Evolutionary conservation across 306 rosid species (phyloP).

Genomic region (Lithocarpus polystachyus): DNA sequence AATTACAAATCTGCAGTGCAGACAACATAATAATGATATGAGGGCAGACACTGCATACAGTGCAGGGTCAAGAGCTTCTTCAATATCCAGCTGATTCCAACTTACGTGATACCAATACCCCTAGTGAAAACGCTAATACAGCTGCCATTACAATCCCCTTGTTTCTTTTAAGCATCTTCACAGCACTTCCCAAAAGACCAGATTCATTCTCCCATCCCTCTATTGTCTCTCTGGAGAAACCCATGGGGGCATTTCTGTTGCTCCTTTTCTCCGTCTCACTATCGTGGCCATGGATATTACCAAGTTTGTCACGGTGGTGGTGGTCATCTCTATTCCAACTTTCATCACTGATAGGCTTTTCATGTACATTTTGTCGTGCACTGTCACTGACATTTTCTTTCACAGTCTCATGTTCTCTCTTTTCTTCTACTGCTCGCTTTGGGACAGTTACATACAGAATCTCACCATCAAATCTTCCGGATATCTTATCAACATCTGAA

Average conservation of each 20-base stretch:
- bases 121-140: constrained; percentile 57
- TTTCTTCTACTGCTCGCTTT: constrained; percentile 24
- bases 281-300: not conserved
- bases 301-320: constrained; percentile 5
- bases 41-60: constrained; percentile 18
- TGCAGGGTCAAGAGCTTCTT: constrained; percentile 8
- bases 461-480: constrained; percentile 50
- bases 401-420: constrained; percentile 23
- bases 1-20: not conserved
- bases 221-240: constrained; percentile 25
- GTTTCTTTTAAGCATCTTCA: constrained; percentile 35
- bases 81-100: constrained; percentile 22
- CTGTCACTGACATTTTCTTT: constrained; percentile 12
- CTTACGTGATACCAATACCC: constrained; percentile 38
- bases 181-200: constrained; percentile 23
- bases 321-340: not conserved
- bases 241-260: not conserved
- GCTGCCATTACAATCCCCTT: constrained; percentile 54
- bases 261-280: constrained; percentile 14
- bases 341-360: not conserved
- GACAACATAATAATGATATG: not conserved
- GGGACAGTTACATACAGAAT: constrained; percentile 60
- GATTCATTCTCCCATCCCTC: constrained; percentile 46
- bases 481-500: constrained; percentile 39
- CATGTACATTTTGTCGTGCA: constrained; percentile 19